A percentile compares a stretch with the other conserved stretches of the same genome.
Evolutionary conservation across 1,139 yeast genomes (phyloP).

Genomic region (Saccharomyces hybrid): DNA sequence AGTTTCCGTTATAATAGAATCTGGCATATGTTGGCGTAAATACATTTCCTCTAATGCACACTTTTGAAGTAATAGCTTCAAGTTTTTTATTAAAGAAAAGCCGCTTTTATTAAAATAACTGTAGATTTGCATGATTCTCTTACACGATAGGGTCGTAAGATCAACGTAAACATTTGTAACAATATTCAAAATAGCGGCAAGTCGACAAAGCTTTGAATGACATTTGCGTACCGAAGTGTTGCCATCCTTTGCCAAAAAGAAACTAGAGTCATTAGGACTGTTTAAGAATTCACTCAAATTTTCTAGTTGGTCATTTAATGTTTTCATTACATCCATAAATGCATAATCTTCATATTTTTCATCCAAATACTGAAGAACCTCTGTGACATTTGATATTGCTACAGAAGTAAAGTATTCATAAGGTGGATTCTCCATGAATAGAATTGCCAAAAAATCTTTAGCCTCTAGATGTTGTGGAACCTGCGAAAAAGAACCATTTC

Average conservation of each 20-base stretch:
- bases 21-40: constrained; percentile 43
- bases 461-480: constrained; percentile 39
- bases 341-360: constrained; percentile 50
- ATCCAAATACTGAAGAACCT: constrained; percentile 49
- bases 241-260: constrained; percentile 33
- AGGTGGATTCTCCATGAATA: constrained; percentile 44
- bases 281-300: constrained; percentile 35
- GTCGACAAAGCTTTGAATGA: constrained; percentile 33
- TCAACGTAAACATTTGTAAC: constrained; percentile 50
- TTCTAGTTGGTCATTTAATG: constrained; percentile 29
- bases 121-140: constrained; percentile 42
- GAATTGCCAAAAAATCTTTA: constrained; percentile 38
- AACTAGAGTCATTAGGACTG: constrained; percentile 30
- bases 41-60: constrained; percentile 50
- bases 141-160: constrained; percentile 42
- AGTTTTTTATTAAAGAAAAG: constrained; percentile 30
- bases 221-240: constrained; percentile 23
- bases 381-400: constrained; percentile 46
- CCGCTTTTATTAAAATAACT: constrained; percentile 39
- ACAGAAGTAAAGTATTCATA: constrained; percentile 54
- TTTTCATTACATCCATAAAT: constrained; percentile 31
- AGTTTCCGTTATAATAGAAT: constrained; percentile 42
- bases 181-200: constrained; percentile 39
- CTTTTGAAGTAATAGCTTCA: constrained; percentile 44
- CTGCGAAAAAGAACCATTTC: constrained; percentile 39